Evolutionary conservation across 164 flowering plant species (phyloP).

Genomic region (Piper betle): DNA sequence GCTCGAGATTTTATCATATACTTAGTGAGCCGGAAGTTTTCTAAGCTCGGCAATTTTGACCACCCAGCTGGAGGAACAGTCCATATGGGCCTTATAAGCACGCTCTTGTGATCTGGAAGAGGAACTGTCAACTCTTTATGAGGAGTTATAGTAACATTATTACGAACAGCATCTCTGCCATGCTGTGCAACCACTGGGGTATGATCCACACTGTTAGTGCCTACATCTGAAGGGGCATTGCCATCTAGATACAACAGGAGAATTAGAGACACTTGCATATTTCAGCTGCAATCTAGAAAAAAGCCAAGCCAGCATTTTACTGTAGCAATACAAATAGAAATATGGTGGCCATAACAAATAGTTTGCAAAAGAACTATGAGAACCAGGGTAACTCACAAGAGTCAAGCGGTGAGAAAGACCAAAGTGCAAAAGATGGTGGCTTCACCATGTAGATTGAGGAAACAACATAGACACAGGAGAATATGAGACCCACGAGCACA

Average conservation of each 20-base stretch:
- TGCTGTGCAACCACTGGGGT: constrained; percentile 5
- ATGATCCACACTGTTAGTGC: constrained; percentile 4
- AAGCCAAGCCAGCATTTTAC: too few relatives aligned
- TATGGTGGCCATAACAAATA: background rate
- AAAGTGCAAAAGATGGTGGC: constrained; percentile 9
- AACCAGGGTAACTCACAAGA: constrained; percentile 3
- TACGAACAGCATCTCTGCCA: too few relatives aligned
- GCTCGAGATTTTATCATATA: constrained; percentile 53
- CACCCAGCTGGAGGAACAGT: constrained; percentile 41
- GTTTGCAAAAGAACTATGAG: background rate
- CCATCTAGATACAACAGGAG: background rate
- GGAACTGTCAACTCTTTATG: background rate
- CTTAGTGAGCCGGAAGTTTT: constrained; percentile 53
- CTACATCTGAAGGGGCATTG: constrained; percentile 15
- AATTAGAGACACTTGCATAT: background rate
- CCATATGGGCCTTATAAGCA: constrained; percentile 47
- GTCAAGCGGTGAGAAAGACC: constrained; percentile 7
- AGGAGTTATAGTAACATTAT: too few relatives aligned
- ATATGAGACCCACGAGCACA: constrained; percentile 54
- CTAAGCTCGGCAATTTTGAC: constrained; percentile 56
- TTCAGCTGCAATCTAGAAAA: background rate
- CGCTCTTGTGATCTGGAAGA: constrained; percentile 7
- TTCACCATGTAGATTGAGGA: constrained; percentile 47
- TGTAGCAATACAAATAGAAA: too few relatives aligned
- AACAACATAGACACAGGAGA: constrained; percentile 63